Evolutionary conservation across 2,329 filamentous ascomycete genomes (phyloP).

Genomic region (Colletotrichum sp.): DNA sequence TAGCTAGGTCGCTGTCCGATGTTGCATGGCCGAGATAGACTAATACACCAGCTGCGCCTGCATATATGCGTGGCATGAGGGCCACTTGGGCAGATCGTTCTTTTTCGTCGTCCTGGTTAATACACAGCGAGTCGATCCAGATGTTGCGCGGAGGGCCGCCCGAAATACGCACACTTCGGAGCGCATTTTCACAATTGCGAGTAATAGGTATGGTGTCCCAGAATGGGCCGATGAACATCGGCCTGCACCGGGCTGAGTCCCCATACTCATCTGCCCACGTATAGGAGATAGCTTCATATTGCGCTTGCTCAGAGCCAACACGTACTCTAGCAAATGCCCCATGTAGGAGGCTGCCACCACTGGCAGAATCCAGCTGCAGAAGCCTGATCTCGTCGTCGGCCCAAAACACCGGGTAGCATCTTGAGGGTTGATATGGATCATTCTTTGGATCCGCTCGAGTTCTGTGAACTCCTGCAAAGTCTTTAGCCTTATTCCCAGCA

Average conservation of each 20-base stretch:
- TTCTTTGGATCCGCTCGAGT: not conserved
- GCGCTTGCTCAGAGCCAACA: not conserved
- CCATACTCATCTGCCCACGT: not conserved
- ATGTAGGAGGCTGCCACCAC: not conserved
- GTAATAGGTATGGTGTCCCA: not conserved
- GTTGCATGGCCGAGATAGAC: not conserved
- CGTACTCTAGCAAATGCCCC: not conserved
- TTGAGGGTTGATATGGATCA: not conserved
- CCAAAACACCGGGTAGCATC: not conserved
- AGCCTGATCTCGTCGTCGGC: not conserved
- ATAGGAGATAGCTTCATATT: not conserved
- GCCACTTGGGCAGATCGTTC: not conserved
- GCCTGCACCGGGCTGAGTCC: not conserved
- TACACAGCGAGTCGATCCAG: not conserved
- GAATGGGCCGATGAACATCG: not conserved
- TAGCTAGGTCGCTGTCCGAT: not conserved
- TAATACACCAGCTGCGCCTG: not conserved
- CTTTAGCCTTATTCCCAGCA: not conserved
- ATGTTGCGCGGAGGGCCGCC: not conserved
- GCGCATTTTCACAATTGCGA: not conserved
- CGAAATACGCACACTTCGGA: not conserved
- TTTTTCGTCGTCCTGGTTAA: not conserved
- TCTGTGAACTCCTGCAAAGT: fast-evolving
- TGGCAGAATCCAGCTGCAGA: not conserved
- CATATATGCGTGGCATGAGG: not conserved